Conservation (phyloP, 2,329 filamentous ascomycete species). For the Graphiopsis chlorocephala region DNA sequence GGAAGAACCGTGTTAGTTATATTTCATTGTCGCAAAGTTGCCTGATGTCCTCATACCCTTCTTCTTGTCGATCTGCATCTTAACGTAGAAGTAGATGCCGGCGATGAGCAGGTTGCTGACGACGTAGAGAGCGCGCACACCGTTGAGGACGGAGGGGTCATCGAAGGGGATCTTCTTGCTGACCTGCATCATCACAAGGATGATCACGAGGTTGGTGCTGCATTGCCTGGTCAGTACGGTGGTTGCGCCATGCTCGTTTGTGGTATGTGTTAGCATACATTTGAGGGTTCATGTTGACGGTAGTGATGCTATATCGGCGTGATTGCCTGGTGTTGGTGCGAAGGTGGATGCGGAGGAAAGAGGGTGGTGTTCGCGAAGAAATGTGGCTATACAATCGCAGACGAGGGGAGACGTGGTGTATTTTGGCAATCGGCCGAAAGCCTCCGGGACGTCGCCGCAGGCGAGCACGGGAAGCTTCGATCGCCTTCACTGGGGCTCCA, state of each 20-base stretch:
- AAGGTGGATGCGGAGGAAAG: neutral
- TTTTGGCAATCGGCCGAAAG: neutral
- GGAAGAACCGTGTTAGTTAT: neutral
- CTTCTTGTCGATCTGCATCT: constrained; percentile 87
- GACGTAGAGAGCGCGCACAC: constrained; percentile 63
- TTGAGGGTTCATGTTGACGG: constrained; percentile 33
- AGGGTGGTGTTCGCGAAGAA: neutral
- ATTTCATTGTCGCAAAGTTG: neutral
- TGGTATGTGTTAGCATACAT: constrained; percentile 24
- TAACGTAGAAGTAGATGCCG: constrained; percentile 79
- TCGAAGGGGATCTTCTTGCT: constrained; percentile 95
- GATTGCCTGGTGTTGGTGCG: constrained; percentile 5
- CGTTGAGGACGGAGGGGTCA: constrained; percentile 68
- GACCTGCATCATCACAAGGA: constrained; percentile 97
- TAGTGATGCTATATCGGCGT: neutral
- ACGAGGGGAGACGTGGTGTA: neutral
- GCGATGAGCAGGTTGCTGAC: constrained; percentile 80
- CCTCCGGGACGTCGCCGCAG: neutral
- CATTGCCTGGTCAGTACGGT: constrained; percentile 17
- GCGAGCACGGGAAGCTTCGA: neutral
- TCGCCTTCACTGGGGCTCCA: neutral
- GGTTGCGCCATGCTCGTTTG: neutral
- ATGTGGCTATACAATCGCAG: neutral
- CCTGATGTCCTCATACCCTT: constrained; percentile 66
- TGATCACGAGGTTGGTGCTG: constrained; percentile 90